Conservation (phyloP, 129 eudicot species). For the Helichrysum umbraculigerum region DNA sequence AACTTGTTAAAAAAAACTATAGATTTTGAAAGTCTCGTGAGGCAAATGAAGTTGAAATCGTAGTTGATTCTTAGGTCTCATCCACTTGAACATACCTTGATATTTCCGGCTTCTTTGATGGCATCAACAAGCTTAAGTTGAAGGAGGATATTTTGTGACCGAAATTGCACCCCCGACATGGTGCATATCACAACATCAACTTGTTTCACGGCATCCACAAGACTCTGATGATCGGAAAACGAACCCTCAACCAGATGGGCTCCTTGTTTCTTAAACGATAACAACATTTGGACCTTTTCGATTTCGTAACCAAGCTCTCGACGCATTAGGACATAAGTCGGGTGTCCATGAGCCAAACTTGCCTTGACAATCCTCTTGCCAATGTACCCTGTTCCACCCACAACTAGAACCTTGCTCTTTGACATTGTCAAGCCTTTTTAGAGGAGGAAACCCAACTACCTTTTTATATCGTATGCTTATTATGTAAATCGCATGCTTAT, state of each 20-base stretch:
- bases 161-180: constrained; percentile 52
- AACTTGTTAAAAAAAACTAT: too few species aligned
- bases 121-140: constrained; percentile 77
- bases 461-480: too few species aligned
- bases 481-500: too few species aligned
- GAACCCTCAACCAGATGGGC: constrained; percentile 58
- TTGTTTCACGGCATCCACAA: constrained; percentile 59
- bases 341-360: constrained; percentile 46
- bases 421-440: constrained; percentile 18
- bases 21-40: too few species aligned
- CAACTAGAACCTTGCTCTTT: constrained; percentile 45
- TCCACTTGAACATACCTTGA: constrained; percentile 40
- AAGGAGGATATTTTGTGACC: constrained; percentile 49
- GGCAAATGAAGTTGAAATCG: too few species aligned
- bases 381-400: constrained; percentile 58
- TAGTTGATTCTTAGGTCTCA: too few species aligned
- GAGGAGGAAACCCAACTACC: too few species aligned
- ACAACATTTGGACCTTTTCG: constrained; percentile 46
- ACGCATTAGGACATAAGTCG: constrained; percentile 41
- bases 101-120: constrained; percentile 81
- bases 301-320: constrained; percentile 42
- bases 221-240: constrained; percentile 50
- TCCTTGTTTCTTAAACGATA: constrained; percentile 47
- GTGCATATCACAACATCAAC: constrained; percentile 77
- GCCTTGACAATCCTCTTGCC: constrained; percentile 55